Evolutionary conservation across 352 stramenopile genomes (phyloP).

Genomic region (Globisporangium cederbergense): DNA sequence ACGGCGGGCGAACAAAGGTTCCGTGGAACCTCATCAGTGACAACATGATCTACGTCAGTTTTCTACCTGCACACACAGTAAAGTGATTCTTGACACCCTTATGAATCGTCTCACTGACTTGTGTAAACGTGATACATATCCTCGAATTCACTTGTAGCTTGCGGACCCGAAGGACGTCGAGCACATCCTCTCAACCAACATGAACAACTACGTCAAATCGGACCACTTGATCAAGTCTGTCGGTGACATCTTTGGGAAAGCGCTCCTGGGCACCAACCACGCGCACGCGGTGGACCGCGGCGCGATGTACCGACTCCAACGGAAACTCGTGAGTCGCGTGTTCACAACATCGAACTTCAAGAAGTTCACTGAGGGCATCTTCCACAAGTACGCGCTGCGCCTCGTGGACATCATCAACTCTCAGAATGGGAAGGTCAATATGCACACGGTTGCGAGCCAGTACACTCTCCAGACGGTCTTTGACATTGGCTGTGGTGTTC

Average conservation of each 20-base stretch:
- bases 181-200: not conserved
- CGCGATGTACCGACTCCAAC: slow-evolving; percentile 57
- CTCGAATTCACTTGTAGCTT: not conserved
- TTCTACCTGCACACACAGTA: no score
- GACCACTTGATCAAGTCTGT: slow-evolving; percentile 21
- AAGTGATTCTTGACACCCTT: no score
- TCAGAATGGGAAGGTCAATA: no score
- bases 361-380: slow-evolving; percentile 39
- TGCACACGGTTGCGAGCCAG: no score
- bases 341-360: slow-evolving; percentile 71
- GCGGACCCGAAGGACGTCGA: not conserved
- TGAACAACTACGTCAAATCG: slow-evolving; percentile 3
- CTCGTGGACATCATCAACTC: slow-evolving; percentile 20
- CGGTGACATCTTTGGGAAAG: slow-evolving; percentile 55
- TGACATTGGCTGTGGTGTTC: slow-evolving; percentile 49
- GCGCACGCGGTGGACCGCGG: slow-evolving; percentile 42
- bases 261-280: slow-evolving; percentile 71
- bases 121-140: no score
- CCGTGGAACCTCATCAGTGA: not conserved
- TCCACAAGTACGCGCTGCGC: slow-evolving; percentile 35
- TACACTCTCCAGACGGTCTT: slow-evolving; percentile 30
- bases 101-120: no score
- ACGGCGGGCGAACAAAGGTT: not conserved
- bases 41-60: slow-evolving; percentile 1
- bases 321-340: slow-evolving; percentile 83